These are phyloP conservation scores for Calocybe gangraenosa DNA, from an alignment of 768 basidiomycete species.

Conservation along the genomic window DNA sequence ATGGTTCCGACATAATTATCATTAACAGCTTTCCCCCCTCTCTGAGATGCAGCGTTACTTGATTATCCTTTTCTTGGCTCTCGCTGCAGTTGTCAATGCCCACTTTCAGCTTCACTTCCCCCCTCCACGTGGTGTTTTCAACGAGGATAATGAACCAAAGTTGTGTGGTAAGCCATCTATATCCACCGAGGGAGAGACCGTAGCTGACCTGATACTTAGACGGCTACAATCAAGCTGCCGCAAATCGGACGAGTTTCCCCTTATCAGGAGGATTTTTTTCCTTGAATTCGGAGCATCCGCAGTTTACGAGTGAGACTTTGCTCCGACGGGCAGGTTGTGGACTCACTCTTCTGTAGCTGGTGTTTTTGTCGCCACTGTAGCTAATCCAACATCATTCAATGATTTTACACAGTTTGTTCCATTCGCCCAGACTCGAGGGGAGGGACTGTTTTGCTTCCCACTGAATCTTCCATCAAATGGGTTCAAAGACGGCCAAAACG, in stretches of 20 bases:
- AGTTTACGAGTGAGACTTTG: conserved; percentile 51
- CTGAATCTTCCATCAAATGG: conserved; percentile 48
- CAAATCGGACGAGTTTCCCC: conserved; percentile 67
- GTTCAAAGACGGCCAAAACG: conserved; percentile 60
- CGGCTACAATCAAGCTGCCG: conserved; percentile 50
- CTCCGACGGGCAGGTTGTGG: conserved; percentile 7
- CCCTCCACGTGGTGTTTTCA: conserved; percentile 64
- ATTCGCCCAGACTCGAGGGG: conserved; percentile 44
- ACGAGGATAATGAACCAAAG: conserved; percentile 47
- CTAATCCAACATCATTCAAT: conserved; percentile 58
- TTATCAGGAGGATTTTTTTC: conserved; percentile 56
- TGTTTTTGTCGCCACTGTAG: conserved; percentile 48
- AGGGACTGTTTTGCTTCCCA: conserved; percentile 59
- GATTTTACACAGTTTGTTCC: conserved; percentile 55
- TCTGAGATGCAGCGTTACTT: conserved; percentile 14
- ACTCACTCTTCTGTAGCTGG: conserved; percentile 32
- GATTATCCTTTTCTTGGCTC: conserved; percentile 30
- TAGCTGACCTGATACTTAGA: conserved; percentile 35
- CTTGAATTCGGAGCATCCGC: conserved; percentile 61
- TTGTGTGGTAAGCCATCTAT: conserved; percentile 58
- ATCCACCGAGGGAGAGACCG: background rate
- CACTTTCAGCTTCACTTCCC: conserved; percentile 85
- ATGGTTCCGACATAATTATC: too few relatives aligned
- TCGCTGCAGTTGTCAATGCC: conserved; percentile 46
- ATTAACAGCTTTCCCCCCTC: too few relatives aligned